Conservation (phyloP, 2,329 filamentous ascomycete genomes). For the Lachnellula subtilissima region DNA sequence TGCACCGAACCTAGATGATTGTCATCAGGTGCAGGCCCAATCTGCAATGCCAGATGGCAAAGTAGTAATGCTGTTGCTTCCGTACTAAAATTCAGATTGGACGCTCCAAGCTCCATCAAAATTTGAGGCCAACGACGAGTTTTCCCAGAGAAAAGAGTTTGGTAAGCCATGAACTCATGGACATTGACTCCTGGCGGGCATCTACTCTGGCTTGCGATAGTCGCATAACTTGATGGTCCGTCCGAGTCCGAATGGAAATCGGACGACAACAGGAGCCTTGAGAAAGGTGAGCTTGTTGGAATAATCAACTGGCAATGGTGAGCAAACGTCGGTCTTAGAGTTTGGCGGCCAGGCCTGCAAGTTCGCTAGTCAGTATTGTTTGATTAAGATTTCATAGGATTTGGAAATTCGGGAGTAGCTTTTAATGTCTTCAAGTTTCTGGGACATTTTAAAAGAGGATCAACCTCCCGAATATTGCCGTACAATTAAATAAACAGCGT, state of each 20-base stretch:
- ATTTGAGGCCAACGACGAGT: conserved; percentile 44
- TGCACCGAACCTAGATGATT: conserved; percentile 44
- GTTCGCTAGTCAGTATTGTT: no score
- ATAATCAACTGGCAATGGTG: conserved; percentile 34
- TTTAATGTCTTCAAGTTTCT: conserved; percentile 6
- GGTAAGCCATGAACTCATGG: conserved; percentile 46
- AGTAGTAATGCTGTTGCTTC: conserved; percentile 47
- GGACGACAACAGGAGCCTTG: conserved; percentile 9
- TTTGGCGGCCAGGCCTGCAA: background rate
- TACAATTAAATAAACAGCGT: no score
- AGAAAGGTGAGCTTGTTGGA: conserved; percentile 28
- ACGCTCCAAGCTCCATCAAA: conserved; percentile 45
- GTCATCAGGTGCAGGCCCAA: conserved; percentile 41
- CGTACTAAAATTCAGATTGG: conserved; percentile 56
- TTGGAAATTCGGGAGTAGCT: no score
- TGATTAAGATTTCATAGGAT: no score
- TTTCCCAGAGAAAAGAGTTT: conserved; percentile 40
- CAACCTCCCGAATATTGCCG: no score
- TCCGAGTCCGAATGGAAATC: conserved; percentile 16
- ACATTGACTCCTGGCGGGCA: conserved; percentile 43
- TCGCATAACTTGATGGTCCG: conserved; percentile 37
- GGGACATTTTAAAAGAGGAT: conserved; percentile 21
- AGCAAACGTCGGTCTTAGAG: conserved; percentile 26
- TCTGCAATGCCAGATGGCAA: conserved; percentile 48
- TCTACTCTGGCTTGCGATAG: conserved; percentile 40